Evolutionary conservation across 345 rosid species (phyloP).

Genomic region (Lumnitzera littorea): DNA sequence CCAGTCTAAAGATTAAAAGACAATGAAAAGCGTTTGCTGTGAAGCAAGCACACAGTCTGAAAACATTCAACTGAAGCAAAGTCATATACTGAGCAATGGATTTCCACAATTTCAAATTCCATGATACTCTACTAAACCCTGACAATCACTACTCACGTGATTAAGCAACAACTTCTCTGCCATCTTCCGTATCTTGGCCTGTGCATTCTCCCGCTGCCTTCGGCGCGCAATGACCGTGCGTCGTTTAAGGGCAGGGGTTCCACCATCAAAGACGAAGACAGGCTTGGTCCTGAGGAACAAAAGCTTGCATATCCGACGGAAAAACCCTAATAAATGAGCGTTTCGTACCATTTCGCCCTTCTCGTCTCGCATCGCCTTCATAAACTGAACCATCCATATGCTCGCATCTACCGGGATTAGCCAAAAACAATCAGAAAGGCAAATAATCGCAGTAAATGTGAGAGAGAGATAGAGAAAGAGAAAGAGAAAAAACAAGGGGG

Average conservation of each 20-base stretch:
- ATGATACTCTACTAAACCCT: too few species aligned
- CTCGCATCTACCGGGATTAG: conserved; percentile 60
- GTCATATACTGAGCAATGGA: neutral
- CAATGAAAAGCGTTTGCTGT: too few species aligned
- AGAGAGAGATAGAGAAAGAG: neutral
- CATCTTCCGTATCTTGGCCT: conserved; percentile 81
- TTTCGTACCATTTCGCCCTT: conserved; percentile 88
- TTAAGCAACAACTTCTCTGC: conserved; percentile 92
- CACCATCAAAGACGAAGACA: conserved; percentile 91
- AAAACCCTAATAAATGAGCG: conserved; percentile 88
- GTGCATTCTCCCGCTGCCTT: conserved; percentile 87
- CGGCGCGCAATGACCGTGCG: conserved; percentile 91
- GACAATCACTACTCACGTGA: conserved; percentile 29
- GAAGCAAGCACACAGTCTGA: too few species aligned
- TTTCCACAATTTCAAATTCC: neutral
- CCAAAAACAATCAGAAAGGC: neutral
- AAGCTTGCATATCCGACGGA: conserved; percentile 89
- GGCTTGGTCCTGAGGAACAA: conserved; percentile 76
- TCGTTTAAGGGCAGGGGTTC: conserved; percentile 82
- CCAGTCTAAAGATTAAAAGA: too few species aligned
- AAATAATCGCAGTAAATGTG: neutral
- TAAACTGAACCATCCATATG: conserved; percentile 95
- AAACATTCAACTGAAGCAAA: neutral
- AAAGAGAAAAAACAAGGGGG: conserved; percentile 15
- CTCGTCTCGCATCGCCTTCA: conserved; percentile 97